phyloP scores from a whole-genome alignment of 2,329 filamentous ascomycete species.

The Xylariomycetidae sp. region DNA sequence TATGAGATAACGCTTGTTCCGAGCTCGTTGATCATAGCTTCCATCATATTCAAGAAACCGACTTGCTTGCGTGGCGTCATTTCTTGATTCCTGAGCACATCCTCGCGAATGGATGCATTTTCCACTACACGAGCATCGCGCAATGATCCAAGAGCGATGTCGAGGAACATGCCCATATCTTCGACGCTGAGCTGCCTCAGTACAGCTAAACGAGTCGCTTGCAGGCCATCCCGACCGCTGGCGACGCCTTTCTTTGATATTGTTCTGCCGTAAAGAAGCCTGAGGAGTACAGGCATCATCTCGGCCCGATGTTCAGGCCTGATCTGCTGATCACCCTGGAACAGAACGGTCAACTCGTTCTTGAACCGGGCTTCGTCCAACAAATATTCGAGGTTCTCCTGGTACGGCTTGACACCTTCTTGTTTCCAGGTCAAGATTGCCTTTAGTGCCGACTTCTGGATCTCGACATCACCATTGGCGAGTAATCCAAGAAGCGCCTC shows the following conservation, averaged over 20 bases:
- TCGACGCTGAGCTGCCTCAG: conserved; percentile 69
- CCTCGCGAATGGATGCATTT: conserved; percentile 40
- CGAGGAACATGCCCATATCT: conserved; percentile 75
- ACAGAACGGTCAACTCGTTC: conserved; percentile 85
- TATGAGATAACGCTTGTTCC: conserved; percentile 67
- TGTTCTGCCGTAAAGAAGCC: conserved; percentile 82
- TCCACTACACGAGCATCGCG: conserved; percentile 54
- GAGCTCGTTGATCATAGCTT: conserved; percentile 78
- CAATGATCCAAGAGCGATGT: conserved; percentile 72
- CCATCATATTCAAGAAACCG: conserved; percentile 87
- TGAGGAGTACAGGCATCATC: conserved; percentile 79
- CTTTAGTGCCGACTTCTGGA: conserved; percentile 80
- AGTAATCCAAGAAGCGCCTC: conserved; percentile 67
- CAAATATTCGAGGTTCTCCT: conserved; percentile 79
- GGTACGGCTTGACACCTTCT: conserved; percentile 66
- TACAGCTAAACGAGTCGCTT: conserved; percentile 73
- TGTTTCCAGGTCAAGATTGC: conserved; percentile 87
- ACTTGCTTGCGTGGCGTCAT: conserved; percentile 73
- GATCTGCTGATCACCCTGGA: conserved; percentile 70
- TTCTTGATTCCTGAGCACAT: conserved; percentile 51
- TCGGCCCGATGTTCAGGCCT: conserved; percentile 64
- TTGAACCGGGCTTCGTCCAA: conserved; percentile 88
- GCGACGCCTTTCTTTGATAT: conserved; percentile 74
- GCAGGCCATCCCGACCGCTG: conserved; percentile 73
- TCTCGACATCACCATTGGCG: conserved; percentile 81